Evolutionary conservation across 2,329 filamentous ascomycete species (phyloP), one percentile per base, ranked within the genome.

Genomic region (Trichoderma harzianum): DNA sequence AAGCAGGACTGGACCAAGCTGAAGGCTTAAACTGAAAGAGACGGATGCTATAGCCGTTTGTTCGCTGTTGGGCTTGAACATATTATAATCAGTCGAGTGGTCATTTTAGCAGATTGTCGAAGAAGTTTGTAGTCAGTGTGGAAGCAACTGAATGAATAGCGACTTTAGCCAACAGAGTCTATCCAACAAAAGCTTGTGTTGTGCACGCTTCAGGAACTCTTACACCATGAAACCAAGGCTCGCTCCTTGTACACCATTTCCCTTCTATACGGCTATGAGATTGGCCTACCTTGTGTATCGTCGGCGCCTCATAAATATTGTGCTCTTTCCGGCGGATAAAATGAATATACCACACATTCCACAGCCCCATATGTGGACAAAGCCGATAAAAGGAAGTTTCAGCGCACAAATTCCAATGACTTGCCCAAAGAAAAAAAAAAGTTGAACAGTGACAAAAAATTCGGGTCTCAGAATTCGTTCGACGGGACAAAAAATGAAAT

Each of bases 1-100:
- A 72, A 73, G 69, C 66, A 70, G 30, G 72, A 73, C 34, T 73
- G 83, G 82, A n/a, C 77, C 80, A 55, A 79, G 32, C 10, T 67
- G 16, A n/a, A 57, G 47, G 30, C n/a, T 21, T 34, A 5, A 16
- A 32, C 21, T 14, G 26, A 16, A 30, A 30, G 21, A 34, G 57
- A 60, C 3, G 18, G 30, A 1, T 10, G 11, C 30, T 28, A 28
- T 3, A 10, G 24, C 11, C 30, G 1, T 12, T n/a, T n/a, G 16
- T 43, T 43, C 1, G 39, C 39, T 24, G 11, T 14, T 24, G 1
- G n/a, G 5, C 5, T 24, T 53, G 21, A 53, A 24, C 5, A 24
- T 53, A 3, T n/a, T 21, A 47, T 26, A 26, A 5, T 26, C 12
- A 36, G 24, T 34, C 2, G 28, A 36, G 14, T 32, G 4, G 4